Percentiles rank a stretch among this genome's conserved stretches.
Evolutionary conservation across 306 rosid species (phyloP).

Genomic region (Alnus glutinosa): DNA sequence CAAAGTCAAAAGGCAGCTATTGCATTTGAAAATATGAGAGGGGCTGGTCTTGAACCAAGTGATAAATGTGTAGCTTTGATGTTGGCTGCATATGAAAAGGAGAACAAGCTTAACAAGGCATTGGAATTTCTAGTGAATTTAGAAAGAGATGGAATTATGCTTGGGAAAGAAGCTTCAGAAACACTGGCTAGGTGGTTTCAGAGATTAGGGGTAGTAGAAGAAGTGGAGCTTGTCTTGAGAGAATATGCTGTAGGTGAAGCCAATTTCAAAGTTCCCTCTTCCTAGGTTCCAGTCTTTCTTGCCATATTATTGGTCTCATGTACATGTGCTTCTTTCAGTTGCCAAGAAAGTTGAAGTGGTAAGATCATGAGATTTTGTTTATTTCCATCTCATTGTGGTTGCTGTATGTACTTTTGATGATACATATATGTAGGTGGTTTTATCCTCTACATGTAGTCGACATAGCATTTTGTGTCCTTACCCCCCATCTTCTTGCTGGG

Average conservation of each 20-base stretch:
- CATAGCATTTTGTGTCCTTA: background rate
- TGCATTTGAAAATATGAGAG: conserved; percentile 79
- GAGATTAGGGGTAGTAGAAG: conserved; percentile 79
- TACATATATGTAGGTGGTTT: background rate
- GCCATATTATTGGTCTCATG: background rate
- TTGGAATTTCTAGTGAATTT: conserved; percentile 63
- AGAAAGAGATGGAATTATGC: conserved; percentile 62
- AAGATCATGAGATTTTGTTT: background rate
- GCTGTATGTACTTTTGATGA: background rate
- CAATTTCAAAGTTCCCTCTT: conserved; percentile 20
- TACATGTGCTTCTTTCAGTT: background rate
- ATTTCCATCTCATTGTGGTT: background rate
- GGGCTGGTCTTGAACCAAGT: conserved; percentile 61
- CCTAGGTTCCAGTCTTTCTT: conserved; percentile 6
- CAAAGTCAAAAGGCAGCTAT: conserved; percentile 59
- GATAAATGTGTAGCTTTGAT: conserved; percentile 75
- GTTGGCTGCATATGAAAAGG: conserved; percentile 71
- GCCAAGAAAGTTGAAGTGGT: background rate
- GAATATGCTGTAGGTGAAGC: conserved; percentile 49
- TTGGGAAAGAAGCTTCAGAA: conserved; percentile 77
- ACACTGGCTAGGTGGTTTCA: conserved; percentile 70
- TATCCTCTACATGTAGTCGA: background rate
- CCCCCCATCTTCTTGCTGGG: background rate
- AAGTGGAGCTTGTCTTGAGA: conserved; percentile 70
- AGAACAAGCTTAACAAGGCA: conserved; percentile 57